phyloP scores from a whole-genome alignment of 2,329 filamentous ascomycete species.

The Fusarium multiceps region DNA sequence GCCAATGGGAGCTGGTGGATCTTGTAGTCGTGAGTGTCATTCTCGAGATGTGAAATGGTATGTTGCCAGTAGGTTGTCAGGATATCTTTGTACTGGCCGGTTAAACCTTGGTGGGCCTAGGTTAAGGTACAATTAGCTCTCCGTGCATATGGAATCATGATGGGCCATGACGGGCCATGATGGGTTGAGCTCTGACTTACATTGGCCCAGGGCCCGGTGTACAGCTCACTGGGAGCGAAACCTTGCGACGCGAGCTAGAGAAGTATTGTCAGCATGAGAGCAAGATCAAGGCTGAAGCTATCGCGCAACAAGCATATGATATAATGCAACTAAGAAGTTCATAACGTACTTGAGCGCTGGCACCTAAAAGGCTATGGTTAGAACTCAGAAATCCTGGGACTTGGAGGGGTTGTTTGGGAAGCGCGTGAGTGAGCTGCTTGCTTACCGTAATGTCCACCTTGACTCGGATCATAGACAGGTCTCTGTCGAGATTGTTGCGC shows the following conservation, averaged over 20 bases:
- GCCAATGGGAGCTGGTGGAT: slow-evolving; percentile 95
- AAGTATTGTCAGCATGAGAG: slow-evolving; percentile 20
- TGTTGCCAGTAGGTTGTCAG: slow-evolving; percentile 99
- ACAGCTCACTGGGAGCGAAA: slow-evolving; percentile 91
- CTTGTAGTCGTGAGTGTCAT: slow-evolving; percentile 97
- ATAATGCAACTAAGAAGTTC: not conserved
- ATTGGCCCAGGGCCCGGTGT: slow-evolving; percentile 95
- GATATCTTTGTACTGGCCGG: slow-evolving; percentile 94
- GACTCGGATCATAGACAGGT: slow-evolving; percentile 77
- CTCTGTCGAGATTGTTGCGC: slow-evolving; percentile 68
- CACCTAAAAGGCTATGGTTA: slow-evolving; percentile 51
- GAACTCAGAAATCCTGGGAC: not conserved
- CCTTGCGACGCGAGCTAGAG: slow-evolving; percentile 83
- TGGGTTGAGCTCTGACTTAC: slow-evolving; percentile 62
- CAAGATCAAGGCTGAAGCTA: slow-evolving; percentile 1
- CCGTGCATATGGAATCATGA: not conserved
- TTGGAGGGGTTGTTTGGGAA: not conserved
- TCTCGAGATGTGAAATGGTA: slow-evolving; percentile 94
- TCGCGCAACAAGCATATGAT: slow-evolving; percentile 1
- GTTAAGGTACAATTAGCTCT: not conserved
- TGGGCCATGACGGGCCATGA: not conserved
- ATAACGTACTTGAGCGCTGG: slow-evolving; percentile 58
- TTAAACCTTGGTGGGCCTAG: slow-evolving; percentile 93
- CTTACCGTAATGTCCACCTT: slow-evolving; percentile 83
- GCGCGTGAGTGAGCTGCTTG: slow-evolving; percentile 47